phyloP scores from a whole-genome alignment of 306 rosid genomes.

The Cucurbita pepo region DNA sequence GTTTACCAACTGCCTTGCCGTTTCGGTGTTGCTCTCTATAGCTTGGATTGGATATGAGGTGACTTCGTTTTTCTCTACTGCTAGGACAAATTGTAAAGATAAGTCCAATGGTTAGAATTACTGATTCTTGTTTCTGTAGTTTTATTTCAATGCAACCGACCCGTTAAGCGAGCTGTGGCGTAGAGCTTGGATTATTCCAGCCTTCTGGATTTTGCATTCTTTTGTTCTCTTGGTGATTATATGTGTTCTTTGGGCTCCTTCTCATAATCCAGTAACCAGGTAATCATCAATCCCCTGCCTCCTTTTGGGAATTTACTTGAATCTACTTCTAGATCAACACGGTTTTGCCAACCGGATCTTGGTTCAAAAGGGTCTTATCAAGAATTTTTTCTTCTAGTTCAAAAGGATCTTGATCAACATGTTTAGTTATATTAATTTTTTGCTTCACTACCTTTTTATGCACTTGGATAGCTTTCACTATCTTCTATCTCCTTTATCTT shows the following conservation, averaged over 20 bases:
- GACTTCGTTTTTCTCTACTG: neutral
- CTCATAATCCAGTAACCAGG: slow-evolving; percentile 75
- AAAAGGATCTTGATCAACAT: no score
- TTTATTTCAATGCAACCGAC: slow-evolving; percentile 79
- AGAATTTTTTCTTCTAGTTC: neutral
- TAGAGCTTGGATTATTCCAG: slow-evolving; percentile 91
- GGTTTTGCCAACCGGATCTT: slow-evolving; percentile 3
- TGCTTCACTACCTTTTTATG: neutral
- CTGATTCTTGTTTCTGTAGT: neutral
- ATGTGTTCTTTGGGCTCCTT: slow-evolving; percentile 90
- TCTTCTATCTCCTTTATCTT: neutral
- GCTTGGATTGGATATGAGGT: slow-evolving; percentile 98
- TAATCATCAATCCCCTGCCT: slow-evolving; percentile 11
- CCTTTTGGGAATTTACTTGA: neutral
- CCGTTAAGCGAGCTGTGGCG: slow-evolving; percentile 85
- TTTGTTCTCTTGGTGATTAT: slow-evolving; percentile 49
- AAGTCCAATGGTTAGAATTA: neutral
- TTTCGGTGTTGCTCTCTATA: slow-evolving; percentile 63
- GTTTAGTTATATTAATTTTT: neutral
- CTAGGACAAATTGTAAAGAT: neutral
- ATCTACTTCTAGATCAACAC: slow-evolving; percentile 7
- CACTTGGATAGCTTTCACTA: neutral
- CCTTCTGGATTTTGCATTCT: slow-evolving; percentile 75
- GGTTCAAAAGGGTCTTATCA: neutral
- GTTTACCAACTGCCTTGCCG: slow-evolving; percentile 79